Evolutionary conservation across 306 rosid species (phyloP).

Genomic region (Cicer yamashitae): DNA sequence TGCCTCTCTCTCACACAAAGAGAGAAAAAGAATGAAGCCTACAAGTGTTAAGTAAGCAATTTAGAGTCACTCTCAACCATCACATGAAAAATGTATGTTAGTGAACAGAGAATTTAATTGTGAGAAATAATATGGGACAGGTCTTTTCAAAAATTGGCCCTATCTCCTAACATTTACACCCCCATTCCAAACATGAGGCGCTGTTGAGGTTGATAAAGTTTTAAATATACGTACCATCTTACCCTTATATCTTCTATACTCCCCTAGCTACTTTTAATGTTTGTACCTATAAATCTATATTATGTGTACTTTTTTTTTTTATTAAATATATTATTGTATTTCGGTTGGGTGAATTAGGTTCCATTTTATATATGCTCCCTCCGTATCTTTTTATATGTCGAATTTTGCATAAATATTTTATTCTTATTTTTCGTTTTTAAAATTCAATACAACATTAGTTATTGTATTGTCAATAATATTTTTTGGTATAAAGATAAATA

Average conservation of each 20-base stretch:
- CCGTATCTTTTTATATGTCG: no score
- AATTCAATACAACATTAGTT: no score
- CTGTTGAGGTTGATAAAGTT: conserved; percentile 35
- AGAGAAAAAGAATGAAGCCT: conserved; percentile 44
- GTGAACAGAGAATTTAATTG: conserved; percentile 20
- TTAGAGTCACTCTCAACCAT: conserved; percentile 50
- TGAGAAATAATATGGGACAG: conserved; percentile 45
- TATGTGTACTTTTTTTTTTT: no score
- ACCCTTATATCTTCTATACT: not conserved
- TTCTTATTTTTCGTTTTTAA: no score
- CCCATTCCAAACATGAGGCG: conserved; percentile 41
- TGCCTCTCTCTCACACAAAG: conserved; percentile 59
- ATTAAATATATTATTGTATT: no score
- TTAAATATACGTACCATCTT: conserved; percentile 21
- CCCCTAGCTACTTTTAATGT: not conserved
- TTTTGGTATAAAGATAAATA: no score
- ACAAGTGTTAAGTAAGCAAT: conserved; percentile 38
- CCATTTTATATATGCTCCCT: no score
- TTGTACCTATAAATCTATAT: no score
- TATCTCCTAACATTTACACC: conserved; percentile 37
- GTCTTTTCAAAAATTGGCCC: conserved; percentile 48
- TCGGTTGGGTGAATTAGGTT: no score
- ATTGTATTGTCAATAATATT: no score
- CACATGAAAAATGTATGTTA: conserved; percentile 51
- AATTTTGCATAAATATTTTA: no score